Evolutionary conservation across 1,284 basidiomycete genomes (phyloP), one percentile per base, ranked within the genome.

Genomic region (Thecaphora frezii): DNA sequence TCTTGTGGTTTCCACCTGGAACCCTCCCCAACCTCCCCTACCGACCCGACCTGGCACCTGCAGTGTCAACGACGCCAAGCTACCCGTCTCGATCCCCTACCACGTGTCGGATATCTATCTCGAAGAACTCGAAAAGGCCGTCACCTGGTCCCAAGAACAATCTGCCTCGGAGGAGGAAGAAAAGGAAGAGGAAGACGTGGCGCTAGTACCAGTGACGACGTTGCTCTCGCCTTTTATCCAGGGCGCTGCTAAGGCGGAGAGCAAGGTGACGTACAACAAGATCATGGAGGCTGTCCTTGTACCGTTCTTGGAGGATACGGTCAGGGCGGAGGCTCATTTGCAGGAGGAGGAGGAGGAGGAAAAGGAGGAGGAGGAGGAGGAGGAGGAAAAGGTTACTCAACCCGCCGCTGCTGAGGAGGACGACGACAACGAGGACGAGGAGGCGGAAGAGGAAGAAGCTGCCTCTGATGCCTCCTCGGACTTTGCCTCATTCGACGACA

Each of bases 21-120:
- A 30, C 7, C 28, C 7, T 28, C 28, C 5, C 13, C 28, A 5
- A 7, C 28, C 28, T 28, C 28, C 28, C 28, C 28, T 13, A 13
- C 5, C 53, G 33, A 52, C 46, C 22, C 38, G 45, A 3, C 46
- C 48, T 1, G 59, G 58, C 1, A 53, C 51, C 18, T 25, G 59
- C 19, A 59, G 58, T 41, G 55, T 72, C 2, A 74, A 77, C 56
- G 88, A 96, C 73, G 81, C 81, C 24, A 85, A 86, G 47, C 86
- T 93, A 0, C 91, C 93, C 0, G 81, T 85, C 16, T 88, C 91
- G 26, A 51, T 78, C 37, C 68, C 69, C 2, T 78, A 89, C 73
- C 94, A 98, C 78, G 78, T 98, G 9, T 83, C 87, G 23, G 94
- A 98, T 76, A 87, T 97, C 44, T 97, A 91, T 80, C 80, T 96